Evolutionary conservation across 768 basidiomycete species (phyloP), one percentile per base, ranked within the genome.

Genomic region (Pleurotus pulmonarius): DNA sequence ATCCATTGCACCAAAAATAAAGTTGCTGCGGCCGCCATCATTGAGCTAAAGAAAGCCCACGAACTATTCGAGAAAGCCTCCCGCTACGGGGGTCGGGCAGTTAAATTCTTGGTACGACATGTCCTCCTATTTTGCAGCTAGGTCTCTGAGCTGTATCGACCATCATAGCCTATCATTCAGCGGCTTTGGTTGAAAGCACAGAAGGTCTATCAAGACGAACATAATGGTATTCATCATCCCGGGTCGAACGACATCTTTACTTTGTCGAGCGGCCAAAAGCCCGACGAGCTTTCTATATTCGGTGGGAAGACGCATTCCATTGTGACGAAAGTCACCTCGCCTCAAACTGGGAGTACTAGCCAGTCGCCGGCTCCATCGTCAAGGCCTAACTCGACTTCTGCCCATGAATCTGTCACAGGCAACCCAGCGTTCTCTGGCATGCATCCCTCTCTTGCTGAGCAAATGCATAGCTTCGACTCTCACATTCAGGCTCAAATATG

Each of bases 231-330:
- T 34, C 73, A 80, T 6, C 51, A 39, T 41, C 65, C 75, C 2
- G 69, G 69, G 47, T 77, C 75, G 13, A 77, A 75, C 60, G 83
- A 87, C 68, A 86, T 87, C 25, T 88, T 89, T 67, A 72, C 75
- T 18, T 73, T 79, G 7, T 80, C 83, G 0, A 59, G 66, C 9
- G 69, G 72, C 22, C 79, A 78, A 39, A 68, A 72, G n/a, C 78
- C 83, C 55, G 88, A 90, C 64, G 88, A 90, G 63, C 69, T 91
- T 20, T 80, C 83, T 5, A 87, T 90, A 22, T 90, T 90, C 67
- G 83, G 87, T 48, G 89, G 89, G n/a, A 81, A 83, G 63, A 88
- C 83, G 8, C 81, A 87, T 58, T 87, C 82, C 0, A 73, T 90
- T 20, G 71, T 74, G 7, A 84, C 82, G 0, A 82, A 80, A 56